Evolutionary conservation across 164 flowering plant species (phyloP).

Genomic region (Vitis riparia): DNA sequence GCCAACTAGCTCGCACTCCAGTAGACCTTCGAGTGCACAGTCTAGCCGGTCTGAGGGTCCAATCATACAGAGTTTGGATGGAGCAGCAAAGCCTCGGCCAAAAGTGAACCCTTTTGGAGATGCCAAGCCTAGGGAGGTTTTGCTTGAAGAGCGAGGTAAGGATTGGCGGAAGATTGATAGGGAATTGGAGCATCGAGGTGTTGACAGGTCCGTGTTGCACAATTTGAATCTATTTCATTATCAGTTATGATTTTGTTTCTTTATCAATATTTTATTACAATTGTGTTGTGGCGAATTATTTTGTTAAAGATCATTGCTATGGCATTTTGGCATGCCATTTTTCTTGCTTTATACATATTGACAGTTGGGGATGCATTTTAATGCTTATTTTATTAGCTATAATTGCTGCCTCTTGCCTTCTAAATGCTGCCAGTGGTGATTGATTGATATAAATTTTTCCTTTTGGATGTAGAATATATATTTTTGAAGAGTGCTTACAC

Average conservation of each 20-base stretch:
- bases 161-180: conserved; percentile 93
- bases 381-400: not conserved
- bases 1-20: conserved; percentile 80
- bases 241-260: not conserved
- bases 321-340: too few relatives aligned
- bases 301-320: not conserved
- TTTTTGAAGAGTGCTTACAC: too few relatives aligned
- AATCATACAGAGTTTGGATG: conserved; percentile 32
- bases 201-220: conserved; percentile 56
- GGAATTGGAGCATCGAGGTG: conserved; percentile 74
- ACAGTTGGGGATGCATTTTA: not conserved
- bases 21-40: conserved; percentile 82
- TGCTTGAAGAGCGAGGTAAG: conserved; percentile 69
- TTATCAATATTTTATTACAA: conserved; percentile 2
- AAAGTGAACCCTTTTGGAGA: conserved; percentile 96
- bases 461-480: too few relatives aligned
- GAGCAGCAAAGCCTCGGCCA: conserved; percentile 47
- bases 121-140: conserved; percentile 85
- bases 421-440: too few relatives aligned
- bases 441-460: too few relatives aligned
- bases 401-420: too few relatives aligned
- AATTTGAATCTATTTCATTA: not conserved
- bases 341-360: not conserved
- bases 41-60: conserved; percentile 59
- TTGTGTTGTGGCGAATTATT: not conserved